These are phyloP conservation scores for Microglena sp. DNA, from an alignment of 139 green algal species.

Conservation along the genomic window DNA sequence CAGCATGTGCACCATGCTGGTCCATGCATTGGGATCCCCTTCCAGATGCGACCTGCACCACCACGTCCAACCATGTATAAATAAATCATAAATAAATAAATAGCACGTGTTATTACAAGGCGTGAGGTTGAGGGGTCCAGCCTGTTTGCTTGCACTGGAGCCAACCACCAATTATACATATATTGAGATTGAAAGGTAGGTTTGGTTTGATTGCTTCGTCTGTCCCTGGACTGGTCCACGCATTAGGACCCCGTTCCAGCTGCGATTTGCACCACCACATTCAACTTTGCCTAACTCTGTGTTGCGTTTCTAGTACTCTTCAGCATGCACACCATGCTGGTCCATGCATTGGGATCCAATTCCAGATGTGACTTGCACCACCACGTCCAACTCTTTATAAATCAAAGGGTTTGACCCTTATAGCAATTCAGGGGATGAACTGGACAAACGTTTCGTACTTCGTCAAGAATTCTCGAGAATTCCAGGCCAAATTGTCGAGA, in stretches of 20 bases:
- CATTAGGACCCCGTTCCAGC: not conserved
- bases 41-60: slow-evolving; percentile 15
- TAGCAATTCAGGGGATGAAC: too few relatives aligned
- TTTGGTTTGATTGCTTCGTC: not conserved
- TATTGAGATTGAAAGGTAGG: not conserved
- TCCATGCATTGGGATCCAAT: slow-evolving; percentile 22
- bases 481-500: too few relatives aligned
- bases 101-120: too few relatives aligned
- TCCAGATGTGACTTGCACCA: slow-evolving; percentile 14
- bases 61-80: not conserved
- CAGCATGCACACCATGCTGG: slow-evolving; percentile 22
- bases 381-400: not conserved
- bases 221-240: not conserved
- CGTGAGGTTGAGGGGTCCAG: too few relatives aligned
- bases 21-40: slow-evolving; percentile 23
- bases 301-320: slow-evolving; percentile 10
- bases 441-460: too few relatives aligned
- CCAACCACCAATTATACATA: too few relatives aligned
- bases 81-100: slow-evolving; percentile 1
- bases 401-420: too few relatives aligned
- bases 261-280: not conserved
- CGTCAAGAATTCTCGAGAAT: too few relatives aligned
- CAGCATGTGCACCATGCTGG: slow-evolving; percentile 23
- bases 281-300: not conserved
- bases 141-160: too few relatives aligned